Conservation (phyloP, 352 stramenopile species). For the Pythium oligandrum region DNA sequence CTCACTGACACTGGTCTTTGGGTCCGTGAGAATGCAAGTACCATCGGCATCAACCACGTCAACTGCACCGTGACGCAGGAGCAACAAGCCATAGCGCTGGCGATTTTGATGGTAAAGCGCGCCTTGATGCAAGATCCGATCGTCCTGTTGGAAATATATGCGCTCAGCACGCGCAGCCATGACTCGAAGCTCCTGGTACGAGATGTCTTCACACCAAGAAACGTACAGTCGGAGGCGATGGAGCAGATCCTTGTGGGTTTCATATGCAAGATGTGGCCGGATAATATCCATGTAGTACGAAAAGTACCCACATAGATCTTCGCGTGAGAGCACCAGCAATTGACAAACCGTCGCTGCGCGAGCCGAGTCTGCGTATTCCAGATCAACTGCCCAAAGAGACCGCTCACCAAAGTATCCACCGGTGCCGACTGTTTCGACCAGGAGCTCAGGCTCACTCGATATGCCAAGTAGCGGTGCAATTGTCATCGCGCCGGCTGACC, state of each 20-base stretch:
- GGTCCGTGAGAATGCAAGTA: too few species aligned
- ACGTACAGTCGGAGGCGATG: slow-evolving; percentile 33
- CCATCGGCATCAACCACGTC: background rate
- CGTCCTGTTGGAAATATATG: slow-evolving; percentile 32
- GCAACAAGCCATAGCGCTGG: slow-evolving; percentile 10
- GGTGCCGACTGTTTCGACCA: slow-evolving; percentile 28
- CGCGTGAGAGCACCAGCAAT: slow-evolving; percentile 43
- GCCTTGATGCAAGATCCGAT: slow-evolving; percentile 42
- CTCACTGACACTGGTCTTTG: too few species aligned
- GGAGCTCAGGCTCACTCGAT: slow-evolving; percentile 3
- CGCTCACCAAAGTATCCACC: slow-evolving; percentile 66
- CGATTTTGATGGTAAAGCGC: slow-evolving; percentile 9
- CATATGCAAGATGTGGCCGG: slow-evolving; percentile 45
- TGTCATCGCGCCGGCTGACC: background rate
- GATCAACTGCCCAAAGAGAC: slow-evolving; percentile 23
- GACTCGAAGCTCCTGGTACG: slow-evolving; percentile 51
- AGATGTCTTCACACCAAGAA: slow-evolving; percentile 32
- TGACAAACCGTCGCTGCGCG: slow-evolving; percentile 26
- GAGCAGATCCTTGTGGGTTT: slow-evolving; percentile 47
- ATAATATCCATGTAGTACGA: slow-evolving; percentile 68
- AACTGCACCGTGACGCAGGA: slow-evolving; percentile 16
- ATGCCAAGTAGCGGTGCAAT: background rate
- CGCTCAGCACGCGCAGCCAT: slow-evolving; percentile 39
- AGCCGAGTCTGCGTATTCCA: slow-evolving; percentile 52
- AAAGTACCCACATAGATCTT: slow-evolving; percentile 58